Percentiles rank a stretch among this genome's conserved stretches.
Evolutionary conservation across 192 early-diverging fungal species (phyloP).

Genomic region (Globomyces pollinis-pini): DNA sequence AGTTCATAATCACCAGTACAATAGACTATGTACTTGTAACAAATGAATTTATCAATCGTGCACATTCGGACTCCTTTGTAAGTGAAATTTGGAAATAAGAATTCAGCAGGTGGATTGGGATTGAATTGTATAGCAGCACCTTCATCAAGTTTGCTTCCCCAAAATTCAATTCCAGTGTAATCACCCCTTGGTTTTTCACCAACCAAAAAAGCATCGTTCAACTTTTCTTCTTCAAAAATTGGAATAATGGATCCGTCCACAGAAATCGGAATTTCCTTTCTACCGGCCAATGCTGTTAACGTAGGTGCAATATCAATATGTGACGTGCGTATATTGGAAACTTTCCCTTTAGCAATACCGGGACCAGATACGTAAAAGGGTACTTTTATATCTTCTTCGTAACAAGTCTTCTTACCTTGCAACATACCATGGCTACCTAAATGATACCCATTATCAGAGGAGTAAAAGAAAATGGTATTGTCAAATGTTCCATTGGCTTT

Average conservation of each 20-base stretch:
- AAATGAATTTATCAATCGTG: neutral
- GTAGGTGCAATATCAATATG: slow-evolving; percentile 60
- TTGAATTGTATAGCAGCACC: neutral
- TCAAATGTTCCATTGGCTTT: slow-evolving; percentile 48
- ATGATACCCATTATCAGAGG: slow-evolving; percentile 63
- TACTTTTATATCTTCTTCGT: slow-evolving; percentile 57
- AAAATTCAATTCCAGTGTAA: neutral
- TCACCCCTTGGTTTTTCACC: neutral
- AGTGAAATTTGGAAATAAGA: neutral
- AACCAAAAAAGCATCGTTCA: no score
- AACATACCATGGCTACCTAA: slow-evolving; percentile 53
- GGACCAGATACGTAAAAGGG: slow-evolving; percentile 49
- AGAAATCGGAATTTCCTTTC: slow-evolving; percentile 22
- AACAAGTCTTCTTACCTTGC: slow-evolving; percentile 47
- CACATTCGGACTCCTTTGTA: neutral
- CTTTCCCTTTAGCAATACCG: slow-evolving; percentile 39
- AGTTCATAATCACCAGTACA: neutral
- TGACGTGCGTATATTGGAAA: slow-evolving; percentile 33
- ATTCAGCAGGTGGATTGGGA: neutral
- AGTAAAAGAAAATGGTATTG: slow-evolving; percentile 34
- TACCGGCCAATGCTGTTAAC: slow-evolving; percentile 45
- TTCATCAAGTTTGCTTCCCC: slow-evolving; percentile 1
- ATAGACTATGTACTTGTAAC: neutral
- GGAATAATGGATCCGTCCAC: slow-evolving; percentile 54
- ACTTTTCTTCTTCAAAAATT: slow-evolving; percentile 29